Conservation (phyloP, 1,284 basidiomycete species). For the Ustilago nuda region DNA sequence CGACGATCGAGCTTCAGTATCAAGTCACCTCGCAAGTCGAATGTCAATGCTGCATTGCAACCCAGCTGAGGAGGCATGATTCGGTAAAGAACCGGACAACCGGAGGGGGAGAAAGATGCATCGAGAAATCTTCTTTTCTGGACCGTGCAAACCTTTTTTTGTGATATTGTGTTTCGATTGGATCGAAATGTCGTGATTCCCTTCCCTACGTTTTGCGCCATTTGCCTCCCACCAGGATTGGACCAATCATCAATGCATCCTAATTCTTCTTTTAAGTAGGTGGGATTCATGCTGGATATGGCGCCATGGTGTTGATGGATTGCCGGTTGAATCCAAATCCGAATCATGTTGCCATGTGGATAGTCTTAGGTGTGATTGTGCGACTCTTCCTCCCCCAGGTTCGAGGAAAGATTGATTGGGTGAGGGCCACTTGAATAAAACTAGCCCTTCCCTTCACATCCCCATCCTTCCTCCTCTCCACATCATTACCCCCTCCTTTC, state of each 20-base stretch:
- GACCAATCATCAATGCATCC: not conserved
- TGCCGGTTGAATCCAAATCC: constrained; percentile 12
- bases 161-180: constrained; percentile 17
- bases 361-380: not conserved
- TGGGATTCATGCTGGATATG: constrained; percentile 20
- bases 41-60: too few species aligned
- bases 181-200: constrained; percentile 41
- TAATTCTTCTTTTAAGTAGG: not conserved
- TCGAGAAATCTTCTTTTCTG: not conserved
- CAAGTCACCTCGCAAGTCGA: too few species aligned
- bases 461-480: not conserved
- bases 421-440: constrained; percentile 15
- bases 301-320: constrained; percentile 16
- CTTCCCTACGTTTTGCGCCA: not conserved
- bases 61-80: too few species aligned
- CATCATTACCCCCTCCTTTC: not conserved
- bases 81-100: too few species aligned
- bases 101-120: not conserved
- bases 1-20: too few species aligned
- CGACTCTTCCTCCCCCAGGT: not conserved
- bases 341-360: constrained; percentile 10
- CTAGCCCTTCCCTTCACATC: not conserved
- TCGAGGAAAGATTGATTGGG: not conserved
- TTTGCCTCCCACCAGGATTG: not conserved
- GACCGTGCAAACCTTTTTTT: not conserved